These are phyloP conservation scores for Metarhizium sp. DNA, from an alignment of 2,329 filamentous ascomycete species.

Conservation along the genomic window DNA sequence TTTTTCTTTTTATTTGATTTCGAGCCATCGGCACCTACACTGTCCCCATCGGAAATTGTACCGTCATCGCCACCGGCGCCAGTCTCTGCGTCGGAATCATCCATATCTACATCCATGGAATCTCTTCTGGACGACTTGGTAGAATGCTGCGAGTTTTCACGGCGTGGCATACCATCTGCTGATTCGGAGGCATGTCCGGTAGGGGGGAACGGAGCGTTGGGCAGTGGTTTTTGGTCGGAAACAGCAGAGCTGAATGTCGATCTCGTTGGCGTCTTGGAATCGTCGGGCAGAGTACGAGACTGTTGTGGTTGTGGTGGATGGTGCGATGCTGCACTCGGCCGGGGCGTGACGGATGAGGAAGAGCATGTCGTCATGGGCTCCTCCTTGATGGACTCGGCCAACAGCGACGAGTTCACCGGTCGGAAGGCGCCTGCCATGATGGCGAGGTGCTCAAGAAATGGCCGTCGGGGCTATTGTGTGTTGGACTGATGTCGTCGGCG, in stretches of 20 bases:
- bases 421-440: conserved; percentile 39
- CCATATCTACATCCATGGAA: conserved; percentile 67
- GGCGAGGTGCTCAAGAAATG: background rate
- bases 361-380: conserved; percentile 28
- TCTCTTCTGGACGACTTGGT: conserved; percentile 43
- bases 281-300: conserved; percentile 25
- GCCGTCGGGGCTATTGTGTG: background rate
- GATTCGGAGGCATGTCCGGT: conserved; percentile 37
- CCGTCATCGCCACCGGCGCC: conserved; percentile 35
- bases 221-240: conserved; percentile 42
- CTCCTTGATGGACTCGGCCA: conserved; percentile 21
- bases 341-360: conserved; percentile 17
- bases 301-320: conserved; percentile 15
- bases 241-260: conserved; percentile 36
- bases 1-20: conserved; percentile 89
- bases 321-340: conserved; percentile 26
- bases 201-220: conserved; percentile 41
- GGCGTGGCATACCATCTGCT: conserved; percentile 23
- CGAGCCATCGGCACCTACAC: conserved; percentile 52
- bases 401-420: conserved; percentile 36
- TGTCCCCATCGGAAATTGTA: conserved; percentile 55
- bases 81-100: conserved; percentile 60
- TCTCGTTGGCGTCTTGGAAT: conserved; percentile 54
- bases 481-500: background rate
- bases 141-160: conserved; percentile 51